Conservation (phyloP, 306 rosid species). For the Coriaria nepalensis region DNA sequence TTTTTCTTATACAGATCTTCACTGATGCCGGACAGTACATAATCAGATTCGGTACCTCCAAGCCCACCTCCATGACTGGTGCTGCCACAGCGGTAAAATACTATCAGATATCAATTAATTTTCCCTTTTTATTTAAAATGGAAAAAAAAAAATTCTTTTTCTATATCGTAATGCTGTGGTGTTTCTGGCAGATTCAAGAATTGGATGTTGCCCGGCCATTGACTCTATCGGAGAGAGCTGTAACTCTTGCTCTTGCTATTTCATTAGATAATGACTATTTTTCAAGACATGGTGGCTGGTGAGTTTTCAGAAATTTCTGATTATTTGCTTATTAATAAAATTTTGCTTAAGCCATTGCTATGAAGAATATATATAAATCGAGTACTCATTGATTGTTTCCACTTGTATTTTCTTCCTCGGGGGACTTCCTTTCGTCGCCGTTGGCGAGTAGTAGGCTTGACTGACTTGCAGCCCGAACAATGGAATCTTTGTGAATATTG, state of each 20-base stretch:
- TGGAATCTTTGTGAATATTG: no score
- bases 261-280: constrained; percentile 97
- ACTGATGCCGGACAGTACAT: constrained; percentile 97
- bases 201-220: constrained; percentile 61
- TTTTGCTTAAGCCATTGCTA: background rate
- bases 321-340: background rate
- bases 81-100: constrained; percentile 46
- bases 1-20: constrained; percentile 41
- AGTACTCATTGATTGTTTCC: background rate
- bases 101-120: background rate
- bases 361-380: background rate
- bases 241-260: constrained; percentile 88
- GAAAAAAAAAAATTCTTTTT: background rate
- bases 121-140: no score
- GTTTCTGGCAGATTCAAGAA: constrained; percentile 54
- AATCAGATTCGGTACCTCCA: constrained; percentile 80
- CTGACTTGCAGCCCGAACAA: no score
- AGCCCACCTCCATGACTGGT: constrained; percentile 50
- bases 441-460: constrained; percentile 27
- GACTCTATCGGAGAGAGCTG: constrained; percentile 79
- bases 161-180: constrained; percentile 1
- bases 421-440: constrained; percentile 47
- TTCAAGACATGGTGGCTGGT: constrained; percentile 94
- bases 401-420: constrained; percentile 22
- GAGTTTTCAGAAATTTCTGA: constrained; percentile 18